A percentile compares a stretch with the other conserved stretches of the same genome.
Conservation (phyloP, 1,284 basidiomycete genomes). For the Rhodotorula sp. region DNA sequence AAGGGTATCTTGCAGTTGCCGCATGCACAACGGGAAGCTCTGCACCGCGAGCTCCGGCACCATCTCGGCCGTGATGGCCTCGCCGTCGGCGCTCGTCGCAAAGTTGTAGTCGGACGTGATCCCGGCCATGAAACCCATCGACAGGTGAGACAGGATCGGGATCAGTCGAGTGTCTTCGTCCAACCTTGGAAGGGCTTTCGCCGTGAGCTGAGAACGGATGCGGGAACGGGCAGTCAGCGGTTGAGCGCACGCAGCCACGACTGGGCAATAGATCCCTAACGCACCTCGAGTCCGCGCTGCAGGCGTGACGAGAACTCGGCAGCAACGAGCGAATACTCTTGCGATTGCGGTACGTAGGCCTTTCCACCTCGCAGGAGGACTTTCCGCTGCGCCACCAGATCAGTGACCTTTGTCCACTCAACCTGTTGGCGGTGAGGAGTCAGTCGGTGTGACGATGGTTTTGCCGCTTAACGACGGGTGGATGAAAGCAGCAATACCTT, state of each 20-base stretch:
- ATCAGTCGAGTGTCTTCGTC: conserved; percentile 92
- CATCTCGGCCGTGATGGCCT: conserved; percentile 86
- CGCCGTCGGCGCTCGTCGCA: conserved; percentile 56
- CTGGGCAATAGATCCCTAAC: conserved; percentile 32
- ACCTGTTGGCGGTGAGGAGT: conserved; percentile 56
- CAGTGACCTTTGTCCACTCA: conserved; percentile 86
- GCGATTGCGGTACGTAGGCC: conserved; percentile 81
- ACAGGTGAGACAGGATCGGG: conserved; percentile 88
- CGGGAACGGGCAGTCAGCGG: background rate
- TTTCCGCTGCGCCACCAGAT: conserved; percentile 80
- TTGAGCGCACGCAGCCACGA: background rate
- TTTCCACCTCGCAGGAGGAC: conserved; percentile 78
- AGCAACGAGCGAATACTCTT: conserved; percentile 83
- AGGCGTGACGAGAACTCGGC: conserved; percentile 79
- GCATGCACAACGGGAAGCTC: conserved; percentile 97
- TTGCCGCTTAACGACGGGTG: too few species aligned
- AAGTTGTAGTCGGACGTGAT: conserved; percentile 76
- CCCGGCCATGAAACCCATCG: conserved; percentile 89
- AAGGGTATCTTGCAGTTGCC: conserved; percentile 77
- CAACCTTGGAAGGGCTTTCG: conserved; percentile 83
- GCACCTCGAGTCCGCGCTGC: conserved; percentile 75
- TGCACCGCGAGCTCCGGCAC: conserved; percentile 79
- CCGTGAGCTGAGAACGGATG: conserved; percentile 66
- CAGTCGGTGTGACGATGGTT: too few species aligned
- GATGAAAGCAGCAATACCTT: conserved; percentile 57